Base-by-base conservation (phyloP, 768 basidiomycete genomes). In the Boletus rubescentipes region DNA sequence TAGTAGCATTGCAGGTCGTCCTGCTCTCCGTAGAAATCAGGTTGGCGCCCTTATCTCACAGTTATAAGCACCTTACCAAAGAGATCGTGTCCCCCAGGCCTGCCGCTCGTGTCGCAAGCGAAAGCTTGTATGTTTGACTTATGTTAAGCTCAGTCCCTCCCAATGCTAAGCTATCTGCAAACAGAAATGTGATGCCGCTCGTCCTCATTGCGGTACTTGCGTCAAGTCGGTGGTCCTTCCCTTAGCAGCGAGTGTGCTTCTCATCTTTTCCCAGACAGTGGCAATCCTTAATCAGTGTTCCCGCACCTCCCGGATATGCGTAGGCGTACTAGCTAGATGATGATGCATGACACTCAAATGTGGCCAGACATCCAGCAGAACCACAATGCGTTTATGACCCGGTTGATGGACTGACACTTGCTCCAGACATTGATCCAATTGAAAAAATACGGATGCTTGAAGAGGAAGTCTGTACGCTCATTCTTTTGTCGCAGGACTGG, bases 331-430 rank as follows among this genome's bases (percentile, higher is more conserved):
- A 29, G 14, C 47, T 26, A 40, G 42, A n/a, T 51, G 18, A 21
- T 50, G 18, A 29, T 26, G 20, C 47, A 21, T 23, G 29, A 10
- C 44, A 15, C 52, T 62, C 44, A 58, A 45, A 44, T 42, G 60
- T 45, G 59, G 37, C 31, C 61, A 91, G 89, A 21, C 91, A 93
- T 70, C 91, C 91, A n/a, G 75, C 81, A 10, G 89, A 91, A 67
- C 91, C 91, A 9, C 86, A 87, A 63, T 93, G 91, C 62, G 82
- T 82, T 10, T 93, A 93, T 67, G 91, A 93, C 70, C 91, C 90
- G 3, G 85, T 92, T 15, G 91, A 93, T 68, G 91, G 91, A 16
- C 69, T 92, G 35, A 77, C 83, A 9, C 79, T 93, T 36, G 85
- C 87, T 20, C 81, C 89, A 45, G 88, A 91, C 54, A 83, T 80